Base-by-base conservation (phyloP, 129 eudicot genomes). In the Flaveria ramosissima region DNA sequence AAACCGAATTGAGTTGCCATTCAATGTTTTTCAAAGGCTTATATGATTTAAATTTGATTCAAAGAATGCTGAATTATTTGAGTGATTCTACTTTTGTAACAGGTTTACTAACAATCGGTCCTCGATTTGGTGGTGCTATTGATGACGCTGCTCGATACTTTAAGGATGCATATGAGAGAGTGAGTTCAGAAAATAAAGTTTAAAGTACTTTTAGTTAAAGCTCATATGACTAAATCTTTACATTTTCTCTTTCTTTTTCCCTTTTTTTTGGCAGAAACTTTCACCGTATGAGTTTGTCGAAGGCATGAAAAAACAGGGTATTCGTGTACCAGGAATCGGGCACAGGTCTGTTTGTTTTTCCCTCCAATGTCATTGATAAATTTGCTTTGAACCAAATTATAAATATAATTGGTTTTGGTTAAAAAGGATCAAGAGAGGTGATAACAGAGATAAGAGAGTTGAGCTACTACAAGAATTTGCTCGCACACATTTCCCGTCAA, bases 101-200 rank as follows among this genome's bases (percentile, higher is more conserved):
- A 94, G 99, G 97, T 79, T 91, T 94, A 88, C 84, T 94, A 68
- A 94, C 99, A 45, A 94, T 94, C 77, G 99, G 99, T 82, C 99
- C 99, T 26, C 89, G 99, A 66, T 94, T 94, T 81, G 99, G 99
- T 39, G 99, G 99, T 63, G 99, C 99, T 63, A 82, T 94, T 78
- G 99, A 94, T 80, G 99, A 94, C 75, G 99, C 99, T 59, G 99
- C 99, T 75, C 92, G 99, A 60, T 94, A 91, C 85, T 94, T 94
- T 80, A 94, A 94, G 90, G 99, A 91, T 81, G 99, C 99, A 77
- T 94, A 86, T 72, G 97, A 94, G 80, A 83, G 89, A 90, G 99
- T 91, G 62, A 84, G 96, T 77, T 71, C 39, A 1, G 21, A 63
- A 30, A 63, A 15, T 6, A 1, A 67, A 19, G 14, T 32, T 11